A percentile compares a stretch with the other conserved stretches of the same genome.
Evolutionary conservation across 2,329 filamentous ascomycete species (phyloP).

Genomic region (Fusarium austroafricanum): DNA sequence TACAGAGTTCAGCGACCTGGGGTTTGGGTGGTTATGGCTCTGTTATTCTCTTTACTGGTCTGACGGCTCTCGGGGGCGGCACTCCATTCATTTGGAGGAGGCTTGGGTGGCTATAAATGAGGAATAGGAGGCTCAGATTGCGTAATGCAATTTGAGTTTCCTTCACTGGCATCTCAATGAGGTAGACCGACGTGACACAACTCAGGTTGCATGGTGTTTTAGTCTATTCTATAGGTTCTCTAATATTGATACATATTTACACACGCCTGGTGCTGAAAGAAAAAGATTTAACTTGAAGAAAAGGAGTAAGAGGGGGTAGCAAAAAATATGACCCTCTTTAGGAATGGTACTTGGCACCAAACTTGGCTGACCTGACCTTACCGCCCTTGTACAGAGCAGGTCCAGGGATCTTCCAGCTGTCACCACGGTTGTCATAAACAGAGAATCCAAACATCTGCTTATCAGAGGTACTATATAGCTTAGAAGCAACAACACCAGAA

Average conservation of each 20-base stretch:
- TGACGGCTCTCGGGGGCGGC: background rate
- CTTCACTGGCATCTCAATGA: too few relatives aligned
- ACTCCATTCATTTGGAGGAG: background rate
- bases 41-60: background rate
- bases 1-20: background rate
- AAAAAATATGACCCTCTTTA: background rate
- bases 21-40: background rate
- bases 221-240: background rate
- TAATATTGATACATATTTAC: background rate
- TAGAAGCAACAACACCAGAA: constrained; percentile 46
- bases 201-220: too few relatives aligned
- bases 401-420: constrained; percentile 44
- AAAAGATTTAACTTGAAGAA: too few relatives aligned
- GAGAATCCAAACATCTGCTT: constrained; percentile 50
- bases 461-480: constrained; percentile 46
- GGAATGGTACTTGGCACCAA: constrained; percentile 9
- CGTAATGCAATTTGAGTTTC: too few relatives aligned
- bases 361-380: background rate
- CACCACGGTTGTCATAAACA: constrained; percentile 43
- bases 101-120: background rate
- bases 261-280: background rate
- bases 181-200: too few relatives aligned
- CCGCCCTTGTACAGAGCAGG: constrained; percentile 41
- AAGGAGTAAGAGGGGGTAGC: too few relatives aligned
- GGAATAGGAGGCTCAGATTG: too few relatives aligned